Conservation (phyloP, 2,329 filamentous ascomycete species). For the Paraphaeosphaeria sporulosa region DNA sequence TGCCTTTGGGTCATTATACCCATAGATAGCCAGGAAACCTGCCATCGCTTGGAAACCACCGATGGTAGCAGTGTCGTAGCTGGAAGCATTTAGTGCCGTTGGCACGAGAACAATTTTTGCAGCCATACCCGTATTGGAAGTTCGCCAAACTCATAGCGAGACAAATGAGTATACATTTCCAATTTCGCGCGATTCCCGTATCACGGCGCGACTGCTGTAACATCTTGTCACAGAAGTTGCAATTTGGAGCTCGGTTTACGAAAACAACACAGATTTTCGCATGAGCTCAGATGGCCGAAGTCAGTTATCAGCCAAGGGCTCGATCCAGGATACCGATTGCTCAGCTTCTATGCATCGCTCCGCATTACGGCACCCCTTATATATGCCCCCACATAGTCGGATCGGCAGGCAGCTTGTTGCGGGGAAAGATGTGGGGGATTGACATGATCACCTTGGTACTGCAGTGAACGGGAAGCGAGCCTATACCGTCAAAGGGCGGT, state of each 20-base stretch:
- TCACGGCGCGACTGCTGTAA: conserved; percentile 3
- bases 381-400: neutral
- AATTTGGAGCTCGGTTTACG: neutral
- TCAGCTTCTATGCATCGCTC: neutral
- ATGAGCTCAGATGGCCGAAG: no score
- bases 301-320: no score
- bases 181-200: conserved; percentile 11
- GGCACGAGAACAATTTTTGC: no score
- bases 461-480: neutral
- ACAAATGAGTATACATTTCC: conserved; percentile 20
- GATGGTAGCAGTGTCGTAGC: conserved; percentile 20
- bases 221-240: neutral
- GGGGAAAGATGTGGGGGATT: neutral
- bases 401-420: neutral
- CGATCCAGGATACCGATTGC: no score
- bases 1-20: conserved; percentile 17
- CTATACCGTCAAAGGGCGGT: neutral
- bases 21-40: conserved; percentile 21
- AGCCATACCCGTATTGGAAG: conserved; percentile 16
- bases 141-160: conserved; percentile 16
- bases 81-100: neutral
- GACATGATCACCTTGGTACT: neutral
- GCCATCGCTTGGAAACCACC: conserved; percentile 21
- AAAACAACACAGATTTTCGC: no score
- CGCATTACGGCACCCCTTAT: neutral